phyloP scores from a whole-genome alignment of 257 asterid species.

The Primulina huaijiensis region DNA sequence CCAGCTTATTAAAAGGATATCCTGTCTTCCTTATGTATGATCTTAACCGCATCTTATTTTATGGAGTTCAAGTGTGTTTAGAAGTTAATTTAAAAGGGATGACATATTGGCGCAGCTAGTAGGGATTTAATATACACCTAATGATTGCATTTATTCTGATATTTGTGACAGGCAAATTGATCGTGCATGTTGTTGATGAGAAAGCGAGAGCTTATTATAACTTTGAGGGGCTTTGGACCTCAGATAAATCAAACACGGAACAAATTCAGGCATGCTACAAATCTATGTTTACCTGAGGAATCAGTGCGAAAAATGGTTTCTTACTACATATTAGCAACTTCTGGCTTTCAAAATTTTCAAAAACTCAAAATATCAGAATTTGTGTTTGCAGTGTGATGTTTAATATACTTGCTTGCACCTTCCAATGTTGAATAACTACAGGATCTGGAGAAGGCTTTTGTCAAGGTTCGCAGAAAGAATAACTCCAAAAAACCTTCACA shows the following conservation, averaged over 20 bases:
- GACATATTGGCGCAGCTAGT: not conserved
- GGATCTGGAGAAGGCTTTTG: conserved; percentile 76
- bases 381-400: too few species aligned
- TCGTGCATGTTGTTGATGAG: conserved; percentile 88
- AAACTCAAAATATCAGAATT: not conserved
- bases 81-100: not conserved
- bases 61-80: not conserved
- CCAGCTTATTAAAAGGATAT: not conserved
- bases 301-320: not conserved
- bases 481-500: conserved; percentile 71
- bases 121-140: conserved; percentile 1
- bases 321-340: not conserved
- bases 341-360: not conserved
- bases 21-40: not conserved
- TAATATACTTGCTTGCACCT: too few species aligned
- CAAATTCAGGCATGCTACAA: conserved; percentile 32
- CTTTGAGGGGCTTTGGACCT: conserved; percentile 73
- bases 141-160: conserved; percentile 5
- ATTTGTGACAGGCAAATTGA: conserved; percentile 49
- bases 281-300: not conserved
- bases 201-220: conserved; percentile 91
- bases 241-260: conserved; percentile 40
- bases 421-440: conserved; percentile 27
- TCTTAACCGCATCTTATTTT: not conserved
- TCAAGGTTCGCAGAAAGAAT: conserved; percentile 68